Evolutionary conservation across 192 early-diverging fungal species (phyloP).

Genomic region (Rhizophagus sp.): DNA sequence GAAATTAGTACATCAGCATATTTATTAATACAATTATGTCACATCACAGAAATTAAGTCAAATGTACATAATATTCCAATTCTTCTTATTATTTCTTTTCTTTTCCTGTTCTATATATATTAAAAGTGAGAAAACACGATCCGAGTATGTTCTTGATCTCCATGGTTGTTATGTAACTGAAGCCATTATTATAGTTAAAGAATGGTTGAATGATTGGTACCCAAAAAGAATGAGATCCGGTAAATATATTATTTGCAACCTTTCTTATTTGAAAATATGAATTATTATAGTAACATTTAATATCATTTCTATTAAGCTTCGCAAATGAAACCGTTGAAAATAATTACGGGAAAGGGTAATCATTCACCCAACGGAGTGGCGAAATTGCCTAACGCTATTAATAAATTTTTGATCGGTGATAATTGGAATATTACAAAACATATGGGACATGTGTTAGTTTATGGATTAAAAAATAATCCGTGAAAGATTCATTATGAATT

Average conservation of each 20-base stretch:
- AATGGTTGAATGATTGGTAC: slow-evolving; percentile 63
- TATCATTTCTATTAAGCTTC: not conserved
- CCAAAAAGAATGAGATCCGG: slow-evolving; percentile 29
- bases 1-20: too few relatives aligned
- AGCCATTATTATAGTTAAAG: slow-evolving; percentile 58
- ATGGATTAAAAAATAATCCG: slow-evolving; percentile 29
- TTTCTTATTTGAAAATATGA: slow-evolving; percentile 4
- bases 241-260: slow-evolving; percentile 35
- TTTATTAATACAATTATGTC: too few relatives aligned
- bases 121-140: slow-evolving; percentile 41
- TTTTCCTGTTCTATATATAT: not conserved
- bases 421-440: slow-evolving; percentile 60
- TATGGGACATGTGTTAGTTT: slow-evolving; percentile 57
- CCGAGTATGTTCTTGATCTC: slow-evolving; percentile 64
- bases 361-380: slow-evolving; percentile 62
- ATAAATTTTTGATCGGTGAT: slow-evolving; percentile 47
- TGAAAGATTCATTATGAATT: not conserved
- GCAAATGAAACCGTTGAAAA: slow-evolving; percentile 52
- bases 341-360: slow-evolving; percentile 67
- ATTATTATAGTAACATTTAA: not conserved
- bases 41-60: too few relatives aligned
- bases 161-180: slow-evolving; percentile 67
- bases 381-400: slow-evolving; percentile 54
- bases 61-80: not conserved
- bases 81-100: not conserved